Percentiles rank a stretch among this genome's conserved stretches.
Evolutionary conservation across 441 rosid genomes (phyloP).

Genomic region (Erysimum cheiri): DNA sequence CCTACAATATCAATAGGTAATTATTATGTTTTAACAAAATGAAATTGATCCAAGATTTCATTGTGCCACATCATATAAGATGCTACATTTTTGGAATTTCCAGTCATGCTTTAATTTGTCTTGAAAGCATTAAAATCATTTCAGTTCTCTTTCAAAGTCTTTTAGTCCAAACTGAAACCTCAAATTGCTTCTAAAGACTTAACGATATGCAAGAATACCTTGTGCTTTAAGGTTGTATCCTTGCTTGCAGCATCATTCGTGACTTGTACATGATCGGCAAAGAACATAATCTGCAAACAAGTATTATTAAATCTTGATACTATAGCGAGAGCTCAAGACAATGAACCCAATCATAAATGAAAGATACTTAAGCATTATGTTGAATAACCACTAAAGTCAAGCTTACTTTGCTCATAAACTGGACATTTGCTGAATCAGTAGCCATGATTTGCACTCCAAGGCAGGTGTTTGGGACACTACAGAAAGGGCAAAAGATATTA

Average conservation of each 20-base stretch:
- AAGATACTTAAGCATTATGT: too few relatives aligned
- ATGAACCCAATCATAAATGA: not conserved
- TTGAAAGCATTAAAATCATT: conserved; percentile 7
- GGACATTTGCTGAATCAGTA: conserved; percentile 78
- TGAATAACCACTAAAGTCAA: not conserved
- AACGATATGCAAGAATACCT: conserved; percentile 46
- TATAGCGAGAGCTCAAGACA: conserved; percentile 10
- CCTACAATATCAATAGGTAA: conserved; percentile 47
- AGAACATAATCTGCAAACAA: conserved; percentile 67
- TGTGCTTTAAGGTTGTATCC: conserved; percentile 41
- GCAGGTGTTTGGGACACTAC: conserved; percentile 58
- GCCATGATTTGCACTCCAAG: conserved; percentile 90
- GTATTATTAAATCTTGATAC: conserved; percentile 29
- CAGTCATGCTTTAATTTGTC: conserved; percentile 4
- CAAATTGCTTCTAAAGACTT: not conserved
- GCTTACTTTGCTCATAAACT: conserved; percentile 76
- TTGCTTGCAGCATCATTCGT: conserved; percentile 44
- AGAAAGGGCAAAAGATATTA: conserved; percentile 80
- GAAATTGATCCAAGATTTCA: not conserved
- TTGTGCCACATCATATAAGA: not conserved
- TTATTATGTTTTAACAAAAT: conserved; percentile 5
- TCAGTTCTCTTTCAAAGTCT: not conserved
- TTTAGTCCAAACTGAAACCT: not conserved
- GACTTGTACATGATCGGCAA: conserved; percentile 56
- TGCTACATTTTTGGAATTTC: not conserved